A percentile compares a stretch with the other conserved stretches of the same genome.
Conservation (phyloP, 768 basidiomycete genomes). For the Phylloporus scabripes region DNA sequence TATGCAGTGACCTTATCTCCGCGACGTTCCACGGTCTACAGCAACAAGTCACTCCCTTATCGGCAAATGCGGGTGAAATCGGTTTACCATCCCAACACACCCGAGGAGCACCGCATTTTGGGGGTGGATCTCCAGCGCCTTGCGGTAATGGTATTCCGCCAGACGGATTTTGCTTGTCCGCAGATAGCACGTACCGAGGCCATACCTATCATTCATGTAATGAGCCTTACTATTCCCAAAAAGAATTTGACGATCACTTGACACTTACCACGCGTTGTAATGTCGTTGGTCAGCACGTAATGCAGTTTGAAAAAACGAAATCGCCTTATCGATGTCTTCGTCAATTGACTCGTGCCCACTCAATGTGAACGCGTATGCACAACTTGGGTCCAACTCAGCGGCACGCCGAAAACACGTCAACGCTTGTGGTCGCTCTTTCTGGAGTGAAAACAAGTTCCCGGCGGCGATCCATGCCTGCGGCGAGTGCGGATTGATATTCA, state of each 20-base stretch:
- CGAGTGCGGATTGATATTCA: conserved; percentile 76
- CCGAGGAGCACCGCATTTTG: conserved; percentile 93
- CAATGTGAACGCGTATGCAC: conserved; percentile 93
- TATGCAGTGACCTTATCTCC: conserved; percentile 74
- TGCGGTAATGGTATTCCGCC: conserved; percentile 95
- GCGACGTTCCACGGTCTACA: conserved; percentile 83
- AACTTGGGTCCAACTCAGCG: conserved; percentile 79
- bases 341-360: conserved; percentile 97
- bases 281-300: conserved; percentile 88
- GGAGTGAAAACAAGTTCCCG: conserved; percentile 92
- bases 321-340: conserved; percentile 90
- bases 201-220: conserved; percentile 67
- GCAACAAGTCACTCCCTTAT: conserved; percentile 14
- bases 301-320: conserved; percentile 88
- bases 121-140: conserved; percentile 88
- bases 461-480: conserved; percentile 94
- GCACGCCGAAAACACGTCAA: conserved; percentile 93
- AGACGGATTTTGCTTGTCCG: conserved; percentile 88
- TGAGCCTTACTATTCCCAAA: conserved; percentile 14
- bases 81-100: conserved; percentile 91
- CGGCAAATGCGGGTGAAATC: conserved; percentile 8
- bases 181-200: conserved; percentile 95
- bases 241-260: neutral
- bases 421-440: conserved; percentile 91
- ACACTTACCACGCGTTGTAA: conserved; percentile 94